Evolutionary conservation across 169 alveolate species (phyloP), one percentile per base, ranked within the genome.

Genomic region (Cryptosporidium felis): DNA sequence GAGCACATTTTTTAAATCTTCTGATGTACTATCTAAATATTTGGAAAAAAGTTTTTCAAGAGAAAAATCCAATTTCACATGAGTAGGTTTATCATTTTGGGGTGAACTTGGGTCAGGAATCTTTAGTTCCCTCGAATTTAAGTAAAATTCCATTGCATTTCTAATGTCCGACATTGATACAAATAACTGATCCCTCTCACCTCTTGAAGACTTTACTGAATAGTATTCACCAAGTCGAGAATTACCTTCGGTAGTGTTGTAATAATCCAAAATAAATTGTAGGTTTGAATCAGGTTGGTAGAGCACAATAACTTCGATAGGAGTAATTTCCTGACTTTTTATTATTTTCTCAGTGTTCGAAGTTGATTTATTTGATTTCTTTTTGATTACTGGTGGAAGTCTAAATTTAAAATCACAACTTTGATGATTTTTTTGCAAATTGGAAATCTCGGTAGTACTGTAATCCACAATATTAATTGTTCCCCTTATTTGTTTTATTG

Each of bases 211-310:
- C 36, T 38, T 74, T 23, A 74, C 38, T 14, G 18, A 16, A 4
- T 36, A 36, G 0, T 10, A 6, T 56, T 36, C 38, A 40, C 85
- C 85, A 56, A 56, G 61, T n/a, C 6, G 16, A n/a, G n/a, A n/a
- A 0, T 16, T 9, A 6, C 16, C 8, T 34, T 74, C 60, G 18
- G 16, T 61, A 16, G 58, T 38, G 16, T 38, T 16, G 3, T 53
- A 49, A 56, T 53, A 56, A 32, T 74, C 85, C 9, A 74, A 5
- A 36, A 74, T n/a, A 8, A 46, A 40, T n/a, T 26, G 74, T 23
- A 51, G 40, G 45, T n/a, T 53, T 51, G 28, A 49, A n/a, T 53
- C 49, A 5, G 85, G 85, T 21, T 74, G 85, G 14, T 74, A 53
- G 0, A 74, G 2, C n/a, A 16, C 23, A 23, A 74, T 41, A 16